Evolutionary conservation across 768 basidiomycete genomes (phyloP), one percentile per base, ranked within the genome.

Genomic region (Cytidiella melzeri): DNA sequence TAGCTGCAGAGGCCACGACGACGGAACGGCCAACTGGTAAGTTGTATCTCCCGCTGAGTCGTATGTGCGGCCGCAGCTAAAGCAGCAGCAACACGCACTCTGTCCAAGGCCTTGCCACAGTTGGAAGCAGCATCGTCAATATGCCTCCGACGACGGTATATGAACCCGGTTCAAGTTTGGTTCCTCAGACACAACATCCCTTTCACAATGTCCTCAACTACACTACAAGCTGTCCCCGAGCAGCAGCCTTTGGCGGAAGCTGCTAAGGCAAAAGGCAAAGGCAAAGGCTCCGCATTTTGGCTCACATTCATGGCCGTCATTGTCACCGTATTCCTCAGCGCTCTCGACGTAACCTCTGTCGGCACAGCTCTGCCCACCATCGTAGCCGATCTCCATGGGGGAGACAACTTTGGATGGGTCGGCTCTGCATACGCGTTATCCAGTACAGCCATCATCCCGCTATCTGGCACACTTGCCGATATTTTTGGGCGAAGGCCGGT

Each of bases 401-500:
- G 57, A 26, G 41, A 42, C 15, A 50, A 56, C 40, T 63, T 59
- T 34, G 46, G 51, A 15, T 63, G 61, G 61, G 56, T 61, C 36
- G 61, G 61, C 18, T 56, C 59, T 12, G 65, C 69, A 1, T 72
- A 68, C 52, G 61, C 68, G 6, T 63, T 72, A 24, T 58, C 68
- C 2, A 57, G 57, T 10, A 66, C 70, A 5, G 67, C 68, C 0
- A 55, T 70, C 38, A 59, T 71, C 2, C 69, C 69, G 2, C 60
- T 65, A 45, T 63, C 60, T 25, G 67, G 66, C 1, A 53, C 60
- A 15, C 47, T 68, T 19, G 63, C 64, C 1, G 50, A 64, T 41
- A 60, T 64, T 0, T 69, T 73, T 48, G 71, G 71, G 0, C 60
- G 71, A 2, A 59, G 57, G 5, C 67, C 68, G 4, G 54, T 66